These are phyloP conservation scores for Rhizopus delemar DNA, from an alignment of 371 early-diverging fungal species.

Conservation along the genomic window DNA sequence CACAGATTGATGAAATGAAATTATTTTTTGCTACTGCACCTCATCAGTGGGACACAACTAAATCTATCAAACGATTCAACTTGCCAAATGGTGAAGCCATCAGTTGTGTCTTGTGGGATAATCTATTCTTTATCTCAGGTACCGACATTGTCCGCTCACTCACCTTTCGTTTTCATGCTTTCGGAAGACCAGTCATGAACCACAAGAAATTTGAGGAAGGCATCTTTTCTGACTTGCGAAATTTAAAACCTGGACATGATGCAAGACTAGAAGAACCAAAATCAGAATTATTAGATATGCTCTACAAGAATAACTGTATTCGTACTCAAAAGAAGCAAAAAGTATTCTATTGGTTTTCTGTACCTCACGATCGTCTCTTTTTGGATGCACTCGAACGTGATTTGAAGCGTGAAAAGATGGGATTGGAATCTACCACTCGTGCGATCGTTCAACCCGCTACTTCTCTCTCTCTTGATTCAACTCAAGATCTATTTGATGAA, in stretches of 20 bases:
- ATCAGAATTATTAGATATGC: conserved; percentile 94
- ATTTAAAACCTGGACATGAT: conserved; percentile 97
- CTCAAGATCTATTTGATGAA: conserved; percentile 65
- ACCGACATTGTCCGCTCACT: conserved; percentile 98
- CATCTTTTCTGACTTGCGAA: conserved; percentile 96
- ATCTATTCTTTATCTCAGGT: conserved; percentile 92
- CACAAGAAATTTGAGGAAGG: conserved; percentile 99
- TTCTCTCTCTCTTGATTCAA: conserved; percentile 62
- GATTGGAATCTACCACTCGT: conserved; percentile 78
- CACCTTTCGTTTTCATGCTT: conserved; percentile 91
- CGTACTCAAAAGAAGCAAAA: conserved; percentile 99
- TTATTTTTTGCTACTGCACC: conserved; percentile 64
- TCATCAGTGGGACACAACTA: conserved; percentile 54
- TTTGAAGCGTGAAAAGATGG: conserved; percentile 91
- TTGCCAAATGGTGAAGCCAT: conserved; percentile 86
- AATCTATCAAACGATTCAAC: conserved; percentile 66
- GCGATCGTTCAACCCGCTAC: conserved; percentile 65
- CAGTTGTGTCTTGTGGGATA: conserved; percentile 91
- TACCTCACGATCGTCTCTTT: conserved; percentile 96
- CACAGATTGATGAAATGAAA: conserved; percentile 57
- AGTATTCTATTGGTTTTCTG: conserved; percentile 99
- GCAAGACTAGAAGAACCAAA: conserved; percentile 96
- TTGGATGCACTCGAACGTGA: conserved; percentile 99
- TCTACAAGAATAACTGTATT: conserved; percentile 98
- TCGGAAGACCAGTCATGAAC: conserved; percentile 86